Conservation (phyloP, 78 protist species). For the Dictyostelium capitatum region DNA sequence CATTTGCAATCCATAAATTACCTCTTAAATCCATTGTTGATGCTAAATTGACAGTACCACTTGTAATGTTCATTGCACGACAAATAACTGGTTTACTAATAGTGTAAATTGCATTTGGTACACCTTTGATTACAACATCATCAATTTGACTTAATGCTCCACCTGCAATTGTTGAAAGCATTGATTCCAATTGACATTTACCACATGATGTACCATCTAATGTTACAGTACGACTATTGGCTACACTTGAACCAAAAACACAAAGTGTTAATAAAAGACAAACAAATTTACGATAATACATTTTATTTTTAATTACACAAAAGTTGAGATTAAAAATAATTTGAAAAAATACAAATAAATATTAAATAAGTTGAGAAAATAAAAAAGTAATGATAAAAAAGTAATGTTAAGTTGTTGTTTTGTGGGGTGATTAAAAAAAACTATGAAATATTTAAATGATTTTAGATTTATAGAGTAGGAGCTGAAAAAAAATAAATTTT, state of each 20-base stretch:
- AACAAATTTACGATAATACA: constrained; percentile 20
- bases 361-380: not conserved
- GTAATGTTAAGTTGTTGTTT: too few species aligned
- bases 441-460: not conserved
- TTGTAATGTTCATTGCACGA: constrained; percentile 28
- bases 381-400: constrained; percentile 1
- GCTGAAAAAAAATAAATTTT: not conserved
- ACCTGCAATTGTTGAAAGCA: constrained; percentile 15
- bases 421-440: constrained; percentile 10
- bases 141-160: constrained; percentile 31
- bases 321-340: not conserved
- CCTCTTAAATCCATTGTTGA: constrained; percentile 36
- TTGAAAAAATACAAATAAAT: not conserved
- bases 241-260: not conserved
- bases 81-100: constrained; percentile 39
- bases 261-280: constrained; percentile 17
- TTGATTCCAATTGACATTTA: constrained; percentile 39
- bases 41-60: constrained; percentile 21
- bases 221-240: constrained; percentile 18
- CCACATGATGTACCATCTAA: constrained; percentile 26
- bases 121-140: constrained; percentile 56
- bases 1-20: constrained; percentile 4
- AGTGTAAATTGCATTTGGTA: constrained; percentile 7
- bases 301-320: constrained; percentile 16
- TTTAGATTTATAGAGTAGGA: not conserved